Conservation (phyloP, 1,139 yeast species). For the Blastobotrys proliferans region DNA sequence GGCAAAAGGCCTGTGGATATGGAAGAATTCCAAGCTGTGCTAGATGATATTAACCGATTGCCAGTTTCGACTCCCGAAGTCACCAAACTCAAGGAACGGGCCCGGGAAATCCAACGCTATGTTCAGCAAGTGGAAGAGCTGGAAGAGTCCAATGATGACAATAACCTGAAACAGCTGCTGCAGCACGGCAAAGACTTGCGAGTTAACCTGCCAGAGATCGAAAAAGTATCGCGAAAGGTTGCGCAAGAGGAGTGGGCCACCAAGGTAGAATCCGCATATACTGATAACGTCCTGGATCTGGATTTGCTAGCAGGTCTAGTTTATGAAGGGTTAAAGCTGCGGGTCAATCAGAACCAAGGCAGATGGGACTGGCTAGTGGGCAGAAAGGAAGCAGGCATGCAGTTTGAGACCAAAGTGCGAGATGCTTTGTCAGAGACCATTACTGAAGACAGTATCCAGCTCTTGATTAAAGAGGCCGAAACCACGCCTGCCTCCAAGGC, state of each 20-base stretch:
- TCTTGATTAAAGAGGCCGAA: not conserved
- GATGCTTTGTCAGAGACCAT: constrained; percentile 1
- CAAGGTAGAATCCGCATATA: constrained; percentile 28
- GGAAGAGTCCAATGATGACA: not conserved
- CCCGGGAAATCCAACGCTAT: constrained; percentile 51
- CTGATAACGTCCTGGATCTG: constrained; percentile 26
- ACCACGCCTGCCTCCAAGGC: constrained; percentile 5
- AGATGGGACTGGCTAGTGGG: constrained; percentile 21
- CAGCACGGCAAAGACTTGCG: constrained; percentile 58
- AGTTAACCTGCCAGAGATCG: constrained; percentile 49
- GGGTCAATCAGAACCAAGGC: constrained; percentile 18
- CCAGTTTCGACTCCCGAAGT: constrained; percentile 54
- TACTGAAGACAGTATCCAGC: not conserved
- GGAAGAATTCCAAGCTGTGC: constrained; percentile 36
- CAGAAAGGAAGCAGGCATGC: constrained; percentile 22
- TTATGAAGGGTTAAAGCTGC: constrained; percentile 38
- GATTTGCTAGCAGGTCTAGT: constrained; percentile 39
- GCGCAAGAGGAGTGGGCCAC: constrained; percentile 50
- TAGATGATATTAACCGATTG: constrained; percentile 47
- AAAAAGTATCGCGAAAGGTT: constrained; percentile 46
- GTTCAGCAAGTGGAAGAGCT: constrained; percentile 43
- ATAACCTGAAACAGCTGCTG: constrained; percentile 30
- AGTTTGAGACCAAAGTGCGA: constrained; percentile 9
- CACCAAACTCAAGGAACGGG: constrained; percentile 54
- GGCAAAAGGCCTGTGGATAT: too few relatives aligned